A percentile compares a stretch with the other conserved stretches of the same genome.
phyloP scores from a whole-genome alignment of 768 basidiomycete genomes.

The Naganishia vaughanmartiniae region DNA sequence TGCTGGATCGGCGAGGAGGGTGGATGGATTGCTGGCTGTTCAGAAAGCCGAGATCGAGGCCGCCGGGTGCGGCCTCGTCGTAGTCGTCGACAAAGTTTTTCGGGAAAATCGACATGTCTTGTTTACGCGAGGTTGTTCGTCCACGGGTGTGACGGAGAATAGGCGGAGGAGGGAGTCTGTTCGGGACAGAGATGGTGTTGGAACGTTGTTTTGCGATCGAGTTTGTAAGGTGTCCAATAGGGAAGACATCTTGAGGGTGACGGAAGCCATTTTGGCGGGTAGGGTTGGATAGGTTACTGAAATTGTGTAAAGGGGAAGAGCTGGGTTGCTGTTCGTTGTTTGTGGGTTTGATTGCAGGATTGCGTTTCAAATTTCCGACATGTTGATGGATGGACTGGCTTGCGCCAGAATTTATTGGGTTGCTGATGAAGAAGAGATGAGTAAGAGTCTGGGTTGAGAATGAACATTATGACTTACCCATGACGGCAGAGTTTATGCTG shows the following conservation, averaged over 20 bases:
- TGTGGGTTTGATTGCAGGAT: conserved; percentile 10
- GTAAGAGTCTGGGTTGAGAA: neutral
- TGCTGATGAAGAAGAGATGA: neutral
- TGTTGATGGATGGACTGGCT: conserved; percentile 7
- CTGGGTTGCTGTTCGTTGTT: conserved; percentile 22
- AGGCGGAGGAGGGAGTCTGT: conserved; percentile 10
- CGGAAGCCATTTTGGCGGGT: conserved; percentile 24
- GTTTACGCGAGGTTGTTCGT: conserved; percentile 9
- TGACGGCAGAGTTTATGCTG: conserved; percentile 15
- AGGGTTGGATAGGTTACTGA: neutral
- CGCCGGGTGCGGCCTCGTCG: conserved; percentile 12
- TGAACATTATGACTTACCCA: neutral
- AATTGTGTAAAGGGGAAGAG: conserved; percentile 7
- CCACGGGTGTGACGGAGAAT: conserved; percentile 11
- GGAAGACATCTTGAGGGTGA: conserved; percentile 22
- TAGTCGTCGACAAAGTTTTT: conserved; percentile 27
- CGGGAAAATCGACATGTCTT: conserved; percentile 19
- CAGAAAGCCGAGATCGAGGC: conserved; percentile 9
- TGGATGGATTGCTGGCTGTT: neutral
- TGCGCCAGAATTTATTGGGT: conserved; percentile 25
- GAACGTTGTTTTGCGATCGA: neutral
- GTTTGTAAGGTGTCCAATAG: neutral
- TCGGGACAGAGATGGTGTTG: conserved; percentile 16
- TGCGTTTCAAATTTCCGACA: conserved; percentile 13
- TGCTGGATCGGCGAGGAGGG: conserved; percentile 14